Evolutionary conservation across 768 basidiomycete genomes (phyloP).

Genomic region (Vishniacozyma victoriae): DNA sequence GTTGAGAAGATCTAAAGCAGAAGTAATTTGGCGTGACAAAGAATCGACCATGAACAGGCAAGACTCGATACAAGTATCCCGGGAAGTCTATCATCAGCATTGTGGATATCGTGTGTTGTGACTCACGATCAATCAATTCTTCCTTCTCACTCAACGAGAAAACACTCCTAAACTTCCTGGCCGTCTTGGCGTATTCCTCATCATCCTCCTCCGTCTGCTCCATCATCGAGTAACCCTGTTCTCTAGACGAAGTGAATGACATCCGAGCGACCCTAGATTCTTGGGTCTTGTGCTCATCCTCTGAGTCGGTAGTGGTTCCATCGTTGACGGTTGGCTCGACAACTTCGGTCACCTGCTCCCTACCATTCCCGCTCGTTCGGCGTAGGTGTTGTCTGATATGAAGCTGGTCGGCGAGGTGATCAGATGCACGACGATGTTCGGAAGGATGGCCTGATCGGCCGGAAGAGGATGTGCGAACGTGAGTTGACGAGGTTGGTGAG

Average conservation of each 20-base stretch:
- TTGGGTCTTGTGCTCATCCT: conserved; percentile 8
- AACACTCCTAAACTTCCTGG: conserved; percentile 61
- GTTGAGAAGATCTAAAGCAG: conserved; percentile 86
- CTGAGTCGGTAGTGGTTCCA: background rate
- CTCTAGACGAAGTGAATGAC: conserved; percentile 14
- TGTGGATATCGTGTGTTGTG: background rate
- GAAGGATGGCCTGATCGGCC: background rate
- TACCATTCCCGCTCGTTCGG: too few species aligned
- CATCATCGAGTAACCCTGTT: conserved; percentile 62
- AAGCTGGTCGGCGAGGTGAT: too few species aligned
- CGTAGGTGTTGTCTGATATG: too few species aligned
- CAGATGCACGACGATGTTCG: background rate
- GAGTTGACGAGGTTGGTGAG: conserved; percentile 9
- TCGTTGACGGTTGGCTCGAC: conserved; percentile 23
- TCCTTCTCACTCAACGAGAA: conserved; percentile 91
- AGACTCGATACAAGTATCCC: conserved; percentile 77
- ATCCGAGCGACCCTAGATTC: conserved; percentile 3
- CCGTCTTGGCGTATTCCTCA: conserved; percentile 56
- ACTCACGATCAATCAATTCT: conserved; percentile 77
- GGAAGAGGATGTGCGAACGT: background rate
- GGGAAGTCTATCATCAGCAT: conserved; percentile 63
- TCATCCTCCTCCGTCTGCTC: conserved; percentile 56
- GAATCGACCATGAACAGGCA: conserved; percentile 82
- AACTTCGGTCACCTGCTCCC: conserved; percentile 25
- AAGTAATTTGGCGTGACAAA: conserved; percentile 89